Conservation (phyloP, 371 early-diverging fungal species). For the Mycotypha africana region DNA sequence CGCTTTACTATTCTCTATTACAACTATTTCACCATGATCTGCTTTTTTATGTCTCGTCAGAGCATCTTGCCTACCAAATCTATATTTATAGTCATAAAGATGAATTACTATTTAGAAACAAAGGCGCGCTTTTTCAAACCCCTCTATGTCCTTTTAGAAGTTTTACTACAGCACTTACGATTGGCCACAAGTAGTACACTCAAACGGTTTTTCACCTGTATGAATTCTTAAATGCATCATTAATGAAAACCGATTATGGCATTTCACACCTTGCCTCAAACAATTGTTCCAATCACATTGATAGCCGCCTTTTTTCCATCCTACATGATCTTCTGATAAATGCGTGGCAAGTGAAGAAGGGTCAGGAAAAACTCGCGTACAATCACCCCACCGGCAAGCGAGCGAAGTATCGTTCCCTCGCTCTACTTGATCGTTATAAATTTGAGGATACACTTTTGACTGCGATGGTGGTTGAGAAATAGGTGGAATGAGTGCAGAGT, state of each 20-base stretch:
- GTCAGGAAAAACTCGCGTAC: slow-evolving; percentile 31
- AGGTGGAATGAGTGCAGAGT: too few species aligned
- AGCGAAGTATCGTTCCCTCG: slow-evolving; percentile 3
- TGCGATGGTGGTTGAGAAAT: too few species aligned
- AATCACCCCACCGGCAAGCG: slow-evolving; percentile 50
- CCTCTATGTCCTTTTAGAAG: not conserved
- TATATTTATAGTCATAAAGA: slow-evolving; percentile 2
- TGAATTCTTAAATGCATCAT: slow-evolving; percentile 66
- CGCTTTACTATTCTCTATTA: too few species aligned
- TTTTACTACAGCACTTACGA: slow-evolving; percentile 20
- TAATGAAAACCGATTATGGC: slow-evolving; percentile 59
- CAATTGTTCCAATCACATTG: slow-evolving; percentile 62
- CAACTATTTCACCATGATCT: slow-evolving; percentile 24
- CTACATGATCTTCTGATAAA: slow-evolving; percentile 62
- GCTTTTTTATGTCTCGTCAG: slow-evolving; percentile 34
- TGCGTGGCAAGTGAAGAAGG: slow-evolving; percentile 45
- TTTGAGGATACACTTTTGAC: too few species aligned
- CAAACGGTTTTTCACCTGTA: slow-evolving; percentile 66
- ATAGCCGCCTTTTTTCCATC: slow-evolving; percentile 60
- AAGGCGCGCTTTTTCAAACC: not conserved
- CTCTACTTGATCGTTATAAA: not conserved
- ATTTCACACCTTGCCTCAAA: slow-evolving; percentile 50
- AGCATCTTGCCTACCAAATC: slow-evolving; percentile 45
- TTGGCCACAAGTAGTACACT: slow-evolving; percentile 45
- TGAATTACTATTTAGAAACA: not conserved